Evolutionary conservation across 2,329 filamentous ascomycete genomes (phyloP), one percentile per base, ranked within the genome.

Genomic region (Coniochaeta sp.): DNA sequence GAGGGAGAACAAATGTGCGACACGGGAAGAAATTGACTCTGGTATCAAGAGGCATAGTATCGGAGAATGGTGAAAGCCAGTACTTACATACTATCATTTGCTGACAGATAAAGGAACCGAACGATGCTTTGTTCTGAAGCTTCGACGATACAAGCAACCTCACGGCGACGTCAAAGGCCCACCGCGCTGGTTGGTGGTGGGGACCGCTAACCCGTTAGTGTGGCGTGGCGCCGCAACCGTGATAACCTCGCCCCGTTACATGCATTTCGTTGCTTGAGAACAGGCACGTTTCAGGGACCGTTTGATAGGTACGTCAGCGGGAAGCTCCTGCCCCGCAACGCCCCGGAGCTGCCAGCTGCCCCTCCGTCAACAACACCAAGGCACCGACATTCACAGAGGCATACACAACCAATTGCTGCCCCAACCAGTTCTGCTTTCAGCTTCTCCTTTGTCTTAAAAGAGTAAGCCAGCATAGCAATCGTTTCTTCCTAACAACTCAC

Each of bases 261-360:
- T 30, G 28, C 7, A 30, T 7, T 13, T 13, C 13, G 7, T 13
- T 35, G 32, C 13, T 6, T 16, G 4, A n/a, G n/a, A n/a, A n/a
- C n/a, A n/a, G n/a, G n/a, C n/a, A n/a, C 32, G 32, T 35, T 35
- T 35, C 32, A 35, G 3, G 20, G 32, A 6, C 6, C 32, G 32
- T 35, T 35, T 35, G 32, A 33, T n/a, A n/a, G 31, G 4, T 14
- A 7, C 56, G 54, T 53, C 57, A 56, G 53, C 40, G 51, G 51
- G 49, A 10, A 10, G 18, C 16, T 51, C 54, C 57, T 61, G 59
- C 59, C 60, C 61, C 59, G 60, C 60, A 60, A 61, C 59, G 42
- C 57, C 48, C n/a, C 49, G 48, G 22, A 48, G 22, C 27, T 32
- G 35, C 50, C 51, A 49, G 5, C 38, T 26, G 38, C 38, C 38